Conservation (phyloP, 495 filamentous ascomycete species). For the Penicillium bovifimosum region DNA sequence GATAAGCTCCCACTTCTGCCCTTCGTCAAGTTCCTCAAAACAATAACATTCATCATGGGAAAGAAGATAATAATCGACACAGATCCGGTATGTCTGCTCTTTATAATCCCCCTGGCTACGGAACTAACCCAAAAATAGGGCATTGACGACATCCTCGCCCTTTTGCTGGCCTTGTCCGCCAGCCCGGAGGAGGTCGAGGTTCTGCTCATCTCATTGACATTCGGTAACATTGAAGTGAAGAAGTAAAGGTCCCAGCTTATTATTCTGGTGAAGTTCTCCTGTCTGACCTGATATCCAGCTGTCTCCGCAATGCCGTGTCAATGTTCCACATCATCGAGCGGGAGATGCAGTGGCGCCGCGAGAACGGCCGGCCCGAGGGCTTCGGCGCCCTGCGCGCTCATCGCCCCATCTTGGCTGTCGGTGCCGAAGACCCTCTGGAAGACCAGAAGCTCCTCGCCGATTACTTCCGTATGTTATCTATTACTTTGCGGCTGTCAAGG, state of each 20-base stretch:
- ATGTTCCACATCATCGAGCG: constrained; percentile 90
- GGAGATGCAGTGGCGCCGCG: constrained; percentile 77
- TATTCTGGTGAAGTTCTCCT: neutral
- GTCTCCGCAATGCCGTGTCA: constrained; percentile 81
- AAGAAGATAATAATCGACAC: constrained; percentile 91
- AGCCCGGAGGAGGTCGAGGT: constrained; percentile 82
- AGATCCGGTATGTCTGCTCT: constrained; percentile 56
- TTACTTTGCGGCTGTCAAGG: neutral
- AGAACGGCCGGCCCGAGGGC: constrained; percentile 56
- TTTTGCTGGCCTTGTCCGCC: constrained; percentile 78
- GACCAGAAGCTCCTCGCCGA: constrained; percentile 80
- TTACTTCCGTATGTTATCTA: constrained; percentile 80
- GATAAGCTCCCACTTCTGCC: constrained; percentile 13
- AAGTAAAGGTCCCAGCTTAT: constrained; percentile 41
- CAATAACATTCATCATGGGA: constrained; percentile 10
- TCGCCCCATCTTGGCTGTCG: constrained; percentile 81
- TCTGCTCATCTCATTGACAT: constrained; percentile 82
- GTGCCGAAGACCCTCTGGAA: constrained; percentile 77
- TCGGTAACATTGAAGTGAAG: constrained; percentile 84
- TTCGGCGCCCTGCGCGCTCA: constrained; percentile 61
- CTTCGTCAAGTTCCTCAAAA: neutral
- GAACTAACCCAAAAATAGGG: constrained; percentile 46
- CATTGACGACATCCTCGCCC: constrained; percentile 84
- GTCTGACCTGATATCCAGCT: constrained; percentile 43
- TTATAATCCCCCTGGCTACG: neutral